Base-by-base conservation (phyloP, 805 yeast species). In the Priceomyces carsonii region DNA sequence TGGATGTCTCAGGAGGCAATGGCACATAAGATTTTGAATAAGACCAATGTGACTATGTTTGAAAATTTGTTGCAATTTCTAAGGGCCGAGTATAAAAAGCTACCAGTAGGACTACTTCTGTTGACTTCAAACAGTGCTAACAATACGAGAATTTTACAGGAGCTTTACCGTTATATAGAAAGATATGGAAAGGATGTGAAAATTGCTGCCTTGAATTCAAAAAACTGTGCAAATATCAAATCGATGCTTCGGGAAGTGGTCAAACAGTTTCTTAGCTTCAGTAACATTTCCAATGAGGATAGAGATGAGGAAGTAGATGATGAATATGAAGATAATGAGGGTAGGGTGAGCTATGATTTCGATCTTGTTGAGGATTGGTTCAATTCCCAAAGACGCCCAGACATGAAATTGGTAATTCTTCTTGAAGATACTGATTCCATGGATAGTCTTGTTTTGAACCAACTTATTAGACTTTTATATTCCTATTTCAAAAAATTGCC, bases 61-160 rank as follows among this genome's bases (percentile, higher is more conserved):
- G 47, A 47, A 8, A 40, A 48, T 19, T 51, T 68, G 30, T 24
- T 47, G 17, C 36, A 34, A 22, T 66, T 59, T 34, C 44, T 63
- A 32, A 33, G 40, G 9, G 42, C 30, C 32, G 20, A 38, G 20
- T 26, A 28, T 9, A 33, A 21, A 10, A 57, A 59, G 38, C 40
- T 66, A 6, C 56, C 57, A 8, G 49, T 55, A 7, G 71, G 65
- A 2, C 63, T 58, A 35, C 47, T 68, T 13, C 64, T 54, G 39
- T 45, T 68, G 33, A 60, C 67, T 18, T 57, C 71, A 10, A 66
- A 68, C 43, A 61, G 61, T 8, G 70, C 71, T 22, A 67, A 66
- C 42, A 68, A 67, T 44, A 44, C 55, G 26, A 49, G 72, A 16
- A 59, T 66, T 8, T 44, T 68, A 17, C 51, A 61, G n/a, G 70